phyloP scores from a whole-genome alignment of 306 rosid species.

The Castanopsis chinensis region DNA sequence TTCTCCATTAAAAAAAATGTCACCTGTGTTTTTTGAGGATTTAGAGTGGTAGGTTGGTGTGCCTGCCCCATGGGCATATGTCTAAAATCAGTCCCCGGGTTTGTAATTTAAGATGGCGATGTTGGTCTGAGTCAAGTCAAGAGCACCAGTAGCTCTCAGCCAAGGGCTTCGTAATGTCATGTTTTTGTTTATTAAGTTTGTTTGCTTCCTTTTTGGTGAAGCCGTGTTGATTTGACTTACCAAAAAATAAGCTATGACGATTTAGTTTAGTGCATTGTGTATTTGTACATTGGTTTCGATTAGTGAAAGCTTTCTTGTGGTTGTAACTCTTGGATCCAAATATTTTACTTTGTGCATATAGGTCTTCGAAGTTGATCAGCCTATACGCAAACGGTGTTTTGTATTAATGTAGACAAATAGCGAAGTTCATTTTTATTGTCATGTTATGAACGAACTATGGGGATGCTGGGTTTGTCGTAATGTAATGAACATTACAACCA shows the following conservation, averaged over 20 bases:
- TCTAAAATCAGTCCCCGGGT: constrained; percentile 40
- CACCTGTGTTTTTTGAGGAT: constrained; percentile 42
- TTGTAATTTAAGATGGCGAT: constrained; percentile 60
- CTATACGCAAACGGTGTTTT: too few relatives aligned
- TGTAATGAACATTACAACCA: too few relatives aligned
- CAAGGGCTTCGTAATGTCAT: constrained; percentile 43
- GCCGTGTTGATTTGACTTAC: constrained; percentile 47
- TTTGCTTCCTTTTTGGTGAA: constrained; percentile 61
- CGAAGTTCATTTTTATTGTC: too few relatives aligned
- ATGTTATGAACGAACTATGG: too few relatives aligned
- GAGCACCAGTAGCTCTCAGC: constrained; percentile 37
- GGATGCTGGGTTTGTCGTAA: too few relatives aligned
- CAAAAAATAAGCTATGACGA: neutral
- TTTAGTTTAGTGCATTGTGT: constrained; percentile 37
- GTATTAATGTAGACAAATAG: too few relatives aligned
- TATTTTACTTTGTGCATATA: neutral
- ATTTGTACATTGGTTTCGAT: constrained; percentile 58
- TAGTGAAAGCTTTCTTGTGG: constrained; percentile 56
- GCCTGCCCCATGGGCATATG: constrained; percentile 57
- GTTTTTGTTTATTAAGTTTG: constrained; percentile 43
- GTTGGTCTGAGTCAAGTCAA: constrained; percentile 43
- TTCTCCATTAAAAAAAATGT: constrained; percentile 39
- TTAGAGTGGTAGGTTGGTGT: constrained; percentile 60
- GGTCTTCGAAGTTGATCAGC: too few relatives aligned
- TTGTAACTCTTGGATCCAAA: constrained; percentile 18